A percentile compares a stretch with the other conserved stretches of the same genome.
Evolutionary conservation across 257 asterid genomes (phyloP).

Genomic region (Nyctanthes arbortristis): DNA sequence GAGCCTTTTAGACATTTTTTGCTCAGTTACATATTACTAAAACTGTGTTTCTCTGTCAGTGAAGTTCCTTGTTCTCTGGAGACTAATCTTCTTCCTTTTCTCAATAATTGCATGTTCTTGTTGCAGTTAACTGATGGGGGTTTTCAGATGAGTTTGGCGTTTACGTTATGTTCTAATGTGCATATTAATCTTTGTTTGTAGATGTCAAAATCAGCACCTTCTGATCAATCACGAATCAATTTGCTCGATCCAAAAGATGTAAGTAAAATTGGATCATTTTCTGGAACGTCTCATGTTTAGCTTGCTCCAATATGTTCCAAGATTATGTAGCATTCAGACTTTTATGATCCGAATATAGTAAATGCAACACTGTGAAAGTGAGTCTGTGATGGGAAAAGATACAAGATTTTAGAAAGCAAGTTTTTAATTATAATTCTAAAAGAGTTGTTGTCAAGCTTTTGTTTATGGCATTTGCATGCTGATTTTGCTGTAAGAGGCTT

Average conservation of each 20-base stretch:
- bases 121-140: neutral
- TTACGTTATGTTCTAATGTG: slow-evolving; percentile 15
- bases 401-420: neutral
- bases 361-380: neutral
- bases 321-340: slow-evolving; percentile 4
- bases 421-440: neutral
- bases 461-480: neutral
- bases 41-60: neutral
- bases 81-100: slow-evolving; percentile 1
- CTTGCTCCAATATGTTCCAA: neutral
- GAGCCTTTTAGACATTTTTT: neutral
- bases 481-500: neutral
- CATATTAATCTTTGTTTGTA: slow-evolving; percentile 31
- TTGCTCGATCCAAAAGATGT: slow-evolving; percentile 92
- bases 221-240: slow-evolving; percentile 93
- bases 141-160: slow-evolving; percentile 10
- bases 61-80: slow-evolving; percentile 7
- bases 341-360: neutral
- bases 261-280: slow-evolving; percentile 34
- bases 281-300: neutral
- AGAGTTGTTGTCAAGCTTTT: neutral
- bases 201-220: slow-evolving; percentile 99
- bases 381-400: neutral
- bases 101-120: neutral
- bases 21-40: neutral